Base-by-base conservation (phyloP, 768 basidiomycete genomes). In the Lactifluus rugatus region DNA sequence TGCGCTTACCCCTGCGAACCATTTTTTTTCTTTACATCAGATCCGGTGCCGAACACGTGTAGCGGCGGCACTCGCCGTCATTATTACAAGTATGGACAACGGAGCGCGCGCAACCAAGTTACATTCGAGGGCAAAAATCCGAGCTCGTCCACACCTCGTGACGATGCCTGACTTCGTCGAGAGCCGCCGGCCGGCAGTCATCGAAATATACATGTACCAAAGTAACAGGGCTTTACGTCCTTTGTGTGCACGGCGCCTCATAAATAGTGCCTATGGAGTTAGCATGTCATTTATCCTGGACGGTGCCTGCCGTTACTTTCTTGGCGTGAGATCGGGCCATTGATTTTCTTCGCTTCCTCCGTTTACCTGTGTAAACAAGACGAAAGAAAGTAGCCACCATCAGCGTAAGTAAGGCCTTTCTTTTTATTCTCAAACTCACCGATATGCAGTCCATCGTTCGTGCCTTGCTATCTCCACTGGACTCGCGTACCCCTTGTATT, bases 101-200 rank as follows among this genome's bases (percentile, higher is more conserved):
- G 55, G 55, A 56, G 48, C 55, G 55, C 55, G 55, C 55, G 55
- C 54, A 21, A 13, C 25, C 44, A 36, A 32, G 28, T 14, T 45
- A 34, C 44, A 45, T 31, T 44, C 28, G 3, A 21, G 31, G 11
- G 19, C 41, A n/a, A 16, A 34, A 11, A 23, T 8, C 42, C 31
- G 5, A 7, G 53, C 17, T 14, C 8, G 45, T 11, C 45, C 45
- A 31, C 32, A 13, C 25, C 37, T 14, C 7, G 14, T 6, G 23
- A 16, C 48, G 31, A 56, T 49, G 47, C 10, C 28, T 21, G 5
- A 2, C 23, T 19, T 49, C 48, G 55, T 31, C 17, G 26, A 57
- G n/a, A 23, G 17, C 16, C 25, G 39, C 48, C 31, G 41, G 48
- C 17, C 32, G 39, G 55, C 23, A 1, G 13, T 10, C 55, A 56